Base-by-base conservation (phyloP, 1,284 basidiomycete species). In the Pseudozyma sp. region DNA sequence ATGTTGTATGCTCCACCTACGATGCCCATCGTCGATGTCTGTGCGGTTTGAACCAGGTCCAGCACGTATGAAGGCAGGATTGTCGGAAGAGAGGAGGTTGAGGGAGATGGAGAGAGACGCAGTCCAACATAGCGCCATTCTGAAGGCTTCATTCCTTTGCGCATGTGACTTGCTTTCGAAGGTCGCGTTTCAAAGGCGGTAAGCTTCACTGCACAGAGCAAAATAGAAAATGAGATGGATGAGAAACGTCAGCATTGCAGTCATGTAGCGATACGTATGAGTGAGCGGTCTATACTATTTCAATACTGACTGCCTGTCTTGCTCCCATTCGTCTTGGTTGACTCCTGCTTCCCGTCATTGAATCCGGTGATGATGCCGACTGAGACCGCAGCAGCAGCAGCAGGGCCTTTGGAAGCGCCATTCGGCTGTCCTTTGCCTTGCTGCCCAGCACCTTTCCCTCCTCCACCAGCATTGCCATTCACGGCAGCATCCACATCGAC, bases 1-100 rank as follows among this genome's bases (percentile, higher is more conserved):
- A 79, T 54, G 25, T 54, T 44, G 49, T 68, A 67, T 5, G 78
- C 78, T 3, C 70, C 71, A 11, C 71, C 76, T 11, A 75, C 52
- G 5, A 43, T 19, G 36, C 79, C 79, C 52, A 77, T 44, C 31
- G 68, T 65, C 0, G 52, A 14, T 10, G 53, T 61, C 18, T 78
- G 67, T 0, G 78, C 76, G 6, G 52, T 58, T 3, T 55, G 57
- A 10, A 77, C 48, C 11, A 71, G 48, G 7, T 67, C 51, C 7
- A 62, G 50, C 5, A 79, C 59, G n/a, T 56, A 54, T 0, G 52
- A 50, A 2, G 66, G 57, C 9, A 63, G 50, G n/a, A 69, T 48
- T 0, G 50, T 49, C 3, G 54, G 19, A 0, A 59, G 53, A 3
- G 52, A 16, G 1, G 55, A 31, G 34, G 40, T 21, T 1, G 59